Evolutionary conservation across 2,329 filamentous ascomycete species (phyloP).

Genomic region (Nemania abortiva): DNA sequence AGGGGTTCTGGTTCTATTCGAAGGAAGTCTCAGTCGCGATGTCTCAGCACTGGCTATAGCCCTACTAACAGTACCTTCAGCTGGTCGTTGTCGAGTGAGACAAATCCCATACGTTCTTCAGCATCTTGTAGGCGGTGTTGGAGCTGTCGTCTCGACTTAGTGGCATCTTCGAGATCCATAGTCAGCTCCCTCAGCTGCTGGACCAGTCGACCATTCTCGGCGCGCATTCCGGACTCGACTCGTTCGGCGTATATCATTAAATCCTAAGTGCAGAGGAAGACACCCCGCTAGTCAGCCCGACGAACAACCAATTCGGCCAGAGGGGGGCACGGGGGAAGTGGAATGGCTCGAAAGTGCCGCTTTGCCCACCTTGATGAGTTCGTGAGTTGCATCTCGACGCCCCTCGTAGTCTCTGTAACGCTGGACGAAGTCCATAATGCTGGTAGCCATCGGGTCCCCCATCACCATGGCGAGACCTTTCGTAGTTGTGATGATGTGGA

Average conservation of each 20-base stretch:
- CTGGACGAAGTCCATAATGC: slow-evolving; percentile 61
- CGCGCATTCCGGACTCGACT: slow-evolving; percentile 57
- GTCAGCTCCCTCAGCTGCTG: slow-evolving; percentile 58
- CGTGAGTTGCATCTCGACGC: slow-evolving; percentile 57
- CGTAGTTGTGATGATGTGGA: slow-evolving; percentile 2
- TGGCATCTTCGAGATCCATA: slow-evolving; percentile 65
- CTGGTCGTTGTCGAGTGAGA: slow-evolving; percentile 56
- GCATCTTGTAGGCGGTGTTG: slow-evolving; percentile 61
- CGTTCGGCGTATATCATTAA: slow-evolving; percentile 60
- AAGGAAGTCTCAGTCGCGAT: slow-evolving; percentile 39
- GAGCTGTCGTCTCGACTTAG: slow-evolving; percentile 61
- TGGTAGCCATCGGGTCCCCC: slow-evolving; percentile 47
- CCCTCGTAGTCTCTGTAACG: slow-evolving; percentile 60
- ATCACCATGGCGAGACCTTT: slow-evolving; percentile 30
- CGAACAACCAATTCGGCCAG: slow-evolving; percentile 16
- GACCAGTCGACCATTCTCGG: slow-evolving; percentile 59
- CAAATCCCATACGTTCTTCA: slow-evolving; percentile 53
- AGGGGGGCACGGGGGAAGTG: slow-evolving; percentile 12
- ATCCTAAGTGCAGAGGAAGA: slow-evolving; percentile 54
- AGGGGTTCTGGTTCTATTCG: slow-evolving; percentile 66
- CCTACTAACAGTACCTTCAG: slow-evolving; percentile 58
- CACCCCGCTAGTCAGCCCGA: slow-evolving; percentile 21
- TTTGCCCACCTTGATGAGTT: slow-evolving; percentile 61
- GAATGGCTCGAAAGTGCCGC: slow-evolving; percentile 11
- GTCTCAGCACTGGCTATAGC: slow-evolving; percentile 23